Conservation (phyloP, 768 basidiomycete genomes). For the Podaxis rugospora region DNA sequence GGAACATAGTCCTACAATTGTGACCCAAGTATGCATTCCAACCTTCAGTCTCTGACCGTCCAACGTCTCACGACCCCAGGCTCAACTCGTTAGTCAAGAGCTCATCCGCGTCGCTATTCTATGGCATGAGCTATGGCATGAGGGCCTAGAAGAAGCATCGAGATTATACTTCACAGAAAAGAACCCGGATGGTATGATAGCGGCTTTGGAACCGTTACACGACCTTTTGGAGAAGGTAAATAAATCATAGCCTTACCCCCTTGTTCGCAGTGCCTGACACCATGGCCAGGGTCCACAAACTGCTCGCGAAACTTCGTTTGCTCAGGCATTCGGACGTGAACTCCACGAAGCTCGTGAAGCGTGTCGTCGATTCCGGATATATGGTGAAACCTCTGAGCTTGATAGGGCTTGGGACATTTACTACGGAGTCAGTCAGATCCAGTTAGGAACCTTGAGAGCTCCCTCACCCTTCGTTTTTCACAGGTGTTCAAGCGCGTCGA, state of each 20-base stretch:
- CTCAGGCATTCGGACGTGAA: conserved; percentile 90
- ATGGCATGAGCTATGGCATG: conserved; percentile 99
- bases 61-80: background rate
- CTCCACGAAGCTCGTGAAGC: conserved; percentile 90
- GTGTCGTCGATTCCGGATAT: conserved; percentile 78
- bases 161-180: conserved; percentile 95
- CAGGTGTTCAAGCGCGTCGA: conserved; percentile 96
- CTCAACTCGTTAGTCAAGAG: conserved; percentile 76
- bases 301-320: conserved; percentile 90
- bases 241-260: background rate
- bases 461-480: background rate
- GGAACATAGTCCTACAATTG: conserved; percentile 84
- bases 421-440: conserved; percentile 63
- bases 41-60: background rate
- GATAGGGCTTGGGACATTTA: conserved; percentile 99
- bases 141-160: conserved; percentile 96
- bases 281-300: conserved; percentile 80
- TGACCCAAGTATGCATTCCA: conserved; percentile 62
- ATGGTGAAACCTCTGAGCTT: conserved; percentile 83
- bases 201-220: conserved; percentile 86
- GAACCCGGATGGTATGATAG: conserved; percentile 97
- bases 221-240: conserved; percentile 83
- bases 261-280: background rate
- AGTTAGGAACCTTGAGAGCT: background rate
- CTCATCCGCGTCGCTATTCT: conserved; percentile 95